Conservation (phyloP, 176 grass and related monocot species). For the Ampelocalamus luodianensis region DNA sequence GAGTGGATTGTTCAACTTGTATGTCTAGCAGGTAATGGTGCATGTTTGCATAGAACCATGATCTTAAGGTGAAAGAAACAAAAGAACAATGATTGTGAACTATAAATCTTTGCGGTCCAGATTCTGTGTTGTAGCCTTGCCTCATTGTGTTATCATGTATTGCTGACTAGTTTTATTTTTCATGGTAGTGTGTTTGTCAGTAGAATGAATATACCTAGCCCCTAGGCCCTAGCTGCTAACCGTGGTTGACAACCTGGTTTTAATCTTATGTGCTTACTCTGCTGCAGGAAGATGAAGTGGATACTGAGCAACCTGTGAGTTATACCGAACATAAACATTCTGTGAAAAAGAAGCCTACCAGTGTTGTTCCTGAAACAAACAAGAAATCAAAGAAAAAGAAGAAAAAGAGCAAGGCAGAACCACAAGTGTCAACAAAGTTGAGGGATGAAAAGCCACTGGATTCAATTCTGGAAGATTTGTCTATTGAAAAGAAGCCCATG, state of each 20-base stretch:
- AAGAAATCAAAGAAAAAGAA: conserved; percentile 98
- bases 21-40: background rate
- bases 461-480: conserved; percentile 84
- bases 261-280: conserved; percentile 22
- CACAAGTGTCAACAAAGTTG: conserved; percentile 31
- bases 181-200: background rate
- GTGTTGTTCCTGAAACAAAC: conserved; percentile 52
- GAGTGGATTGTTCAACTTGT: conserved; percentile 5
- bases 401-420: conserved; percentile 74
- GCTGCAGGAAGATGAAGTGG: conserved; percentile 76
- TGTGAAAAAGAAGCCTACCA: conserved; percentile 43
- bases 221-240: background rate
- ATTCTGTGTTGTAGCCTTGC: background rate
- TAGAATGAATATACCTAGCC: background rate
- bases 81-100: background rate
- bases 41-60: background rate
- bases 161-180: background rate
- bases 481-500: conserved; percentile 55
- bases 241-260: background rate
- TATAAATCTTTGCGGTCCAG: background rate
- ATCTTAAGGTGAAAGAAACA: background rate
- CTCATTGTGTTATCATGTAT: conserved; percentile 3
- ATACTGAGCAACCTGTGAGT: conserved; percentile 47
- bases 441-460: conserved; percentile 64
- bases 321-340: conserved; percentile 45